Evolutionary conservation across 371 early-diverging fungal species (phyloP).

Genomic region (Apophysomyces trapeziformis): DNA sequence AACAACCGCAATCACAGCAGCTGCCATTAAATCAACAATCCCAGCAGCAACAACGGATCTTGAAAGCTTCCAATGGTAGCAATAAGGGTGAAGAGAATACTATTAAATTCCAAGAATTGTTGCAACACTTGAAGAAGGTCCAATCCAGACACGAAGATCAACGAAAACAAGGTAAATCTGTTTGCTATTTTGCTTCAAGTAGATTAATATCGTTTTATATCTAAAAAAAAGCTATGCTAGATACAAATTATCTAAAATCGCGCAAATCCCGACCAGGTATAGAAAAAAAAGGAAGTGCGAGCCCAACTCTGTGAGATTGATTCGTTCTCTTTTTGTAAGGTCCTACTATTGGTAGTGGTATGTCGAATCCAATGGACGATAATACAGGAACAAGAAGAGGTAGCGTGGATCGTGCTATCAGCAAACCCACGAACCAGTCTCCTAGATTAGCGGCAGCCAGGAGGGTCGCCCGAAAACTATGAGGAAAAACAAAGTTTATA

Average conservation of each 20-base stretch:
- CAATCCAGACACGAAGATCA: slow-evolving; percentile 63
- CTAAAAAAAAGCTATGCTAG: neutral
- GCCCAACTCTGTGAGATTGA: neutral
- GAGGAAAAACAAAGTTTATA: neutral
- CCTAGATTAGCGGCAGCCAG: neutral
- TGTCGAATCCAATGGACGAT: neutral
- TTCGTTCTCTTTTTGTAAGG: neutral
- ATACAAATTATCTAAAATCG: neutral
- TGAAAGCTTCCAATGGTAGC: neutral
- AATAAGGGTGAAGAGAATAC: slow-evolving; percentile 17
- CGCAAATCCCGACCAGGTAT: neutral
- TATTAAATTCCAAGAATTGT: slow-evolving; percentile 54
- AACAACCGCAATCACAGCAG: neutral
- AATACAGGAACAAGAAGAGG: neutral
- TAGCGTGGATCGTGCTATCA: neutral
- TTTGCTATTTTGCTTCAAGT: neutral
- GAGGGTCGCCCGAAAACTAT: neutral
- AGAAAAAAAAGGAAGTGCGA: neutral
- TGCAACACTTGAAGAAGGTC: slow-evolving; percentile 60
- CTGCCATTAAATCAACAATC: neutral
- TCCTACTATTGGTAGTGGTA: neutral
- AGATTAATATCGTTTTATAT: no score
- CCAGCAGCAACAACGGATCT: slow-evolving; percentile 14
- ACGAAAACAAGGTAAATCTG: slow-evolving; percentile 35
- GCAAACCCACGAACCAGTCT: neutral